Evolutionary conservation across 2,329 filamentous ascomycete genomes (phyloP), one percentile per base, ranked within the genome.

Genomic region (Stagonosporopsis vannaccii): DNA sequence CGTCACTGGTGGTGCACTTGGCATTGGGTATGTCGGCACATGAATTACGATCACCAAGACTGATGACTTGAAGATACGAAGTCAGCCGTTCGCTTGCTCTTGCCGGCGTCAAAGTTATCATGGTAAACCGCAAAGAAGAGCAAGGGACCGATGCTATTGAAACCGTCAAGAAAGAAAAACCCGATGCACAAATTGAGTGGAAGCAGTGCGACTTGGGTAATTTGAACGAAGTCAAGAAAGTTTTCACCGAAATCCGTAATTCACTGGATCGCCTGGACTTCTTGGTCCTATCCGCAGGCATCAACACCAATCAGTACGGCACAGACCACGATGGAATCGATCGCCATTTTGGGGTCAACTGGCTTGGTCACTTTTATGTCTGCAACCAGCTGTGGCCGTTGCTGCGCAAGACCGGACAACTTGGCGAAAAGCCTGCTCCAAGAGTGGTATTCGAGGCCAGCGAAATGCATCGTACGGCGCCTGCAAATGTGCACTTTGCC

Each of bases 281-380:
- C 1, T 77, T 73, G 0, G 78, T n/a, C n/a, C n/a, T n/a, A n/a
- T n/a, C n/a, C n/a, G n/a, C 79, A 0, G 79, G 79, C 4, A 80
- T 81, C 56, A 81, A 77, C 49, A 74, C 69, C 0, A 79, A 78
- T 58, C 71, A 77, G 51, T 77, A 73, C 59, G 71, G 71, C 46
- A 68, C 75, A 5, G 73, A 74, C 26, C 48, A 70, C 15, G 75
- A 77, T 50, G 74, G 73, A 9, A 77, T 78, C 45, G 72, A 75
- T 41, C 75, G 73, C 30, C 75, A 78, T 23, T 79, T 80, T 37
- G 70, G 71, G 25, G 77, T 81, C 60, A 80, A 80, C 63, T 78
- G 75, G 69, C 66, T 79, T 9, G 79, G 78, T 0, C 78, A 81
- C 13, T 81, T 77, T 56, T 81, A 81, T 52, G 77, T 67, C 6